A percentile compares a stretch with the other conserved stretches of the same genome.
These are phyloP conservation scores for Amanita jacksonii DNA, from an alignment of 768 basidiomycete genomes.

Conservation along the genomic window DNA sequence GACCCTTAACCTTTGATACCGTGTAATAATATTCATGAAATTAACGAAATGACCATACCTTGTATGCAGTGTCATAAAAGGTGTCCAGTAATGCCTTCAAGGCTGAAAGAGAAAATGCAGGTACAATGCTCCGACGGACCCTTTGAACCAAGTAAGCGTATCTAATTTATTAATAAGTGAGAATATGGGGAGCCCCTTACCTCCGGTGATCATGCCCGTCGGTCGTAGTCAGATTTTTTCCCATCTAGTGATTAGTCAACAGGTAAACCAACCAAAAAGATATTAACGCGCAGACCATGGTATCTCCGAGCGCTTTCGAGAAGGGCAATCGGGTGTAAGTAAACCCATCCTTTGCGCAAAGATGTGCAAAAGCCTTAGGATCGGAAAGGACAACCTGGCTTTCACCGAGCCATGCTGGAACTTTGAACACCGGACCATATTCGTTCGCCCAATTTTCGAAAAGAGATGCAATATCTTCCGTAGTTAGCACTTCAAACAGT, in stretches of 20 bases:
- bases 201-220: too few relatives aligned
- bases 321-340: slow-evolving; percentile 33
- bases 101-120: slow-evolving; percentile 43
- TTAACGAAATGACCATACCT: slow-evolving; percentile 26
- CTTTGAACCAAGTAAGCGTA: too few relatives aligned
- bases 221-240: too few relatives aligned
- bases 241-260: too few relatives aligned
- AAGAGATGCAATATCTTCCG: too few relatives aligned
- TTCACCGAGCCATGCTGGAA: slow-evolving; percentile 29
- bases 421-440: slow-evolving; percentile 36
- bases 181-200: too few relatives aligned
- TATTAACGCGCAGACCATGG: background rate
- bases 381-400: slow-evolving; percentile 30
- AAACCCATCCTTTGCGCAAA: slow-evolving; percentile 40
- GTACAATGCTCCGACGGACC: slow-evolving; percentile 22
- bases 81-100: slow-evolving; percentile 35
- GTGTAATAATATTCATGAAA: too few relatives aligned
- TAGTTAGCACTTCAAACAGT: too few relatives aligned
- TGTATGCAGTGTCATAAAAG: slow-evolving; percentile 43
- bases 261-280: too few relatives aligned
- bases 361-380: slow-evolving; percentile 42
- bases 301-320: slow-evolving; percentile 23
- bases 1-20: too few relatives aligned
- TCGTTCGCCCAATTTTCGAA: slow-evolving; percentile 28
- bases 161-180: too few relatives aligned